Evolutionary conservation across 768 basidiomycete genomes (phyloP).

Genomic region (Neoboletus magnificus): DNA sequence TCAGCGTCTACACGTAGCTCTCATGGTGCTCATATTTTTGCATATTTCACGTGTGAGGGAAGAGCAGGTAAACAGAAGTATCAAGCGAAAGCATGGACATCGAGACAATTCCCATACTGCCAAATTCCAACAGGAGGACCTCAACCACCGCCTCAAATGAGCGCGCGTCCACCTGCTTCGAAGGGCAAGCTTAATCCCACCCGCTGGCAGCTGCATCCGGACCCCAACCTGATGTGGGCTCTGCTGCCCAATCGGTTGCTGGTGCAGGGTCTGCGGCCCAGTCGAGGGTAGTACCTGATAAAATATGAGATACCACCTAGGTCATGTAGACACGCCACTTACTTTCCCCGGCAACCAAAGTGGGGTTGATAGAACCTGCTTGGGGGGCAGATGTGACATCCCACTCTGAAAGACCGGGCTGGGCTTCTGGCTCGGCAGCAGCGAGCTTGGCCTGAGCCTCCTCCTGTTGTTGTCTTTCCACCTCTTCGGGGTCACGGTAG

Average conservation of each 20-base stretch:
- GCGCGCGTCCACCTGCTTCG: conserved; percentile 1
- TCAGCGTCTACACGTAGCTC: background rate
- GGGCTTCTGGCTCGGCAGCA: conserved; percentile 56
- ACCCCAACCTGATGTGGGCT: conserved; percentile 50
- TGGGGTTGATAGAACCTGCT: conserved; percentile 74
- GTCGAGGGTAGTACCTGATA: conserved; percentile 68
- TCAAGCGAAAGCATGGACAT: conserved; percentile 18
- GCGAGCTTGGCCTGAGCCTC: conserved; percentile 80
- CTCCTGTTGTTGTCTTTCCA: conserved; percentile 96
- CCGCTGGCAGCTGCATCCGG: conserved; percentile 27
- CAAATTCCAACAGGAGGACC: conserved; percentile 5
- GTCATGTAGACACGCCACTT: conserved; percentile 13
- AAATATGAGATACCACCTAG: background rate
- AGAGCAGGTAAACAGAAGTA: conserved; percentile 16
- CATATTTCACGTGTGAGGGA: conserved; percentile 12
- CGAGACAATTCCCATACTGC: conserved; percentile 15
- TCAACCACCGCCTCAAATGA: background rate
- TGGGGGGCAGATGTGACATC: conserved; percentile 66
- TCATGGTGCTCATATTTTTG: conserved; percentile 16
- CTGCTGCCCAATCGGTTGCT: conserved; percentile 84
- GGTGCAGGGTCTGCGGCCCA: conserved; percentile 70
- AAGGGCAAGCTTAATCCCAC: conserved; percentile 25
- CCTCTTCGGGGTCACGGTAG: conserved; percentile 99
- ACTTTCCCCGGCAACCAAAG: conserved; percentile 62
- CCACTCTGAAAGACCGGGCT: conserved; percentile 62